Base-by-base conservation (phyloP, 2,329 filamentous ascomycete genomes). In the Ceratocystis destructans region DNA sequence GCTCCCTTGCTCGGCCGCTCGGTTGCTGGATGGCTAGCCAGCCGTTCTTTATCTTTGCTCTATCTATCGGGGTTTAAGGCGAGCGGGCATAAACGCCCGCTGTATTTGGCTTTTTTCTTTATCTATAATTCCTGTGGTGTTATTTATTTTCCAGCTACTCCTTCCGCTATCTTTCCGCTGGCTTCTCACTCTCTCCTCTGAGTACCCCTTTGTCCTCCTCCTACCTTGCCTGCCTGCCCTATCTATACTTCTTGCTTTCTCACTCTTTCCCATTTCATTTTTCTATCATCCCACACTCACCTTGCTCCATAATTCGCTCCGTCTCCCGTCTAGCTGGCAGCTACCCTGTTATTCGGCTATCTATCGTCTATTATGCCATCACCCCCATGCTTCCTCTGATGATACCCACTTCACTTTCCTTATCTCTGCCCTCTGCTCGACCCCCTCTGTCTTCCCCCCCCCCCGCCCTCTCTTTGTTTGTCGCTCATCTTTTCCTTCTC, bases 321-420 rank as follows among this genome's bases (percentile, higher is more conserved):
- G 37, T 15, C 10, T 41, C 12, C 37, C 37, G 37, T 41, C 37
- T 41, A 41, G 10, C 4, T 41, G 12, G 55, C 55, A 59, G 7
- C 22, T 59, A 20, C 55, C 55, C 50, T 64, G 46, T 55, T 64
- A 33, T 61, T 25, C 17, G 61, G 68, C 66, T 65, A 48, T 63
- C 65, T 22, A 64, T 41, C 10, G 12, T 66, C 3, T 55, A 20
- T 64, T 41, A 20, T 33, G 25, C 20, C 33, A 59, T 37, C 28
- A 59, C 55, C 55, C 55, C 55, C 28, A 59, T 59, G 55, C 55
- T 37, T 59, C 48, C 48, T 25, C 25, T 28, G 22, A 37, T 37
- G 28, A 59, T 37, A 31, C 55, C 55, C 55, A 37, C 25, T 33
- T 59, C 55, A 20, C 6, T 59, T 59, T 37, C 20, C 31, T 53